Conservation (phyloP, 2,329 filamentous ascomycete species). For the Pseudogymnoascus destructans region DNA sequence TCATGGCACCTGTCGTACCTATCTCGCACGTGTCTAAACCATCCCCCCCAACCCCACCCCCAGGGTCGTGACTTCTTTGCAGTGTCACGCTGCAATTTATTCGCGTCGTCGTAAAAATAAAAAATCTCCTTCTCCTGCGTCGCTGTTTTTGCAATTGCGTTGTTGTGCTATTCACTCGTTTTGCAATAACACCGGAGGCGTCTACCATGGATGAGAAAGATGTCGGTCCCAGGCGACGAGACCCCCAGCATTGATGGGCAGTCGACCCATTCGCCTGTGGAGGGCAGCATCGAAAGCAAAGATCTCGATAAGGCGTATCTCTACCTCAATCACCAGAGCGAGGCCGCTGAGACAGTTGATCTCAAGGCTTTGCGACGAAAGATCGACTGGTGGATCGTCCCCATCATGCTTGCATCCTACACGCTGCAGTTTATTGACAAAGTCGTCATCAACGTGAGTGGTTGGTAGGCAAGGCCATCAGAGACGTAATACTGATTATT, state of each 20-base stretch:
- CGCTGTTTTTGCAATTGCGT: background rate
- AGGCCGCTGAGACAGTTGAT: constrained; percentile 26
- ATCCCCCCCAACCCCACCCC: background rate
- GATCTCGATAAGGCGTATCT: constrained; percentile 33
- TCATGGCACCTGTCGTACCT: background rate
- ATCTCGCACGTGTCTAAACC: background rate
- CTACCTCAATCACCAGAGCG: constrained; percentile 27
- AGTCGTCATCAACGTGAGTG: constrained; percentile 45
- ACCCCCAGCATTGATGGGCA: background rate
- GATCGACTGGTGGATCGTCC: constrained; percentile 46
- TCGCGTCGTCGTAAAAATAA: background rate
- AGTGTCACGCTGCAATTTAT: background rate
- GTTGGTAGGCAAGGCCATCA: background rate
- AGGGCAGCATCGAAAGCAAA: constrained; percentile 6
- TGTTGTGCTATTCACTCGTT: background rate
- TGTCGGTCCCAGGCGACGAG: background rate
- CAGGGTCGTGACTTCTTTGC: background rate
- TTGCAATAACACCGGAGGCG: background rate
- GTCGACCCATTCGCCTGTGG: background rate
- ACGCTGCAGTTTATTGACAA: constrained; percentile 54
- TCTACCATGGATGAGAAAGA: constrained; percentile 5
- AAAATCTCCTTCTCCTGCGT: background rate
- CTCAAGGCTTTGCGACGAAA: constrained; percentile 37
- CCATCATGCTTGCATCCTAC: constrained; percentile 48
- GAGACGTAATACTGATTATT: background rate